phyloP scores from a whole-genome alignment of 148 eudicot species.

The Heliamphora exappendiculata region DNA sequence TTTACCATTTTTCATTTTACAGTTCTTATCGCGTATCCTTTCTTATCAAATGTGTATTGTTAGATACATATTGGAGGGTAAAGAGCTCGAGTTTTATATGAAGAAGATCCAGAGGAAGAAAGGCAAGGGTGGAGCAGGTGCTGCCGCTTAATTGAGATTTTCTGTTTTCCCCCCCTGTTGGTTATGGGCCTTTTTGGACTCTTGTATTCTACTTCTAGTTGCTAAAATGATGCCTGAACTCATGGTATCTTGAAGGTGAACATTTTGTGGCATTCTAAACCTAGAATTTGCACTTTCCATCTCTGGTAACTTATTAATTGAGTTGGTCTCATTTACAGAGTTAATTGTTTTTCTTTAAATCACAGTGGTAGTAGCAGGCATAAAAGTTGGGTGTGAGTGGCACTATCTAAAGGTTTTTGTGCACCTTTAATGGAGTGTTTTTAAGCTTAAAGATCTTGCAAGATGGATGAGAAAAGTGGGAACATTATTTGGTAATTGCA shows the following conservation, averaged over 20 bases:
- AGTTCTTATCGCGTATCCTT: neutral
- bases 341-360: neutral
- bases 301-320: neutral
- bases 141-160: constrained; percentile 14
- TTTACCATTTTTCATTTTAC: neutral
- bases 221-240: neutral
- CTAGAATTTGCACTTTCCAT: neutral
- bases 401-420: neutral
- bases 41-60: neutral
- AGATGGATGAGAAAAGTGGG: no score
- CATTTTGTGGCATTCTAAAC: neutral
- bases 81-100: constrained; percentile 26
- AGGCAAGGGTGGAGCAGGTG: constrained; percentile 28
- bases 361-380: neutral
- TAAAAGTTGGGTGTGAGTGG: neutral
- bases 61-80: constrained; percentile 15
- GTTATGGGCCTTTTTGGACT: neutral
- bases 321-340: neutral
- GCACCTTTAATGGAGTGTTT: neutral
- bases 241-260: neutral
- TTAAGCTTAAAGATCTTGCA: neutral
- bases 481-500: no score
- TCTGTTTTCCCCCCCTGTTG: neutral
- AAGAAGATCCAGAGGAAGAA: constrained; percentile 37
- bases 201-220: neutral